phyloP scores from a whole-genome alignment of 306 rosid genomes.

The Dalbergia oliveri region DNA sequence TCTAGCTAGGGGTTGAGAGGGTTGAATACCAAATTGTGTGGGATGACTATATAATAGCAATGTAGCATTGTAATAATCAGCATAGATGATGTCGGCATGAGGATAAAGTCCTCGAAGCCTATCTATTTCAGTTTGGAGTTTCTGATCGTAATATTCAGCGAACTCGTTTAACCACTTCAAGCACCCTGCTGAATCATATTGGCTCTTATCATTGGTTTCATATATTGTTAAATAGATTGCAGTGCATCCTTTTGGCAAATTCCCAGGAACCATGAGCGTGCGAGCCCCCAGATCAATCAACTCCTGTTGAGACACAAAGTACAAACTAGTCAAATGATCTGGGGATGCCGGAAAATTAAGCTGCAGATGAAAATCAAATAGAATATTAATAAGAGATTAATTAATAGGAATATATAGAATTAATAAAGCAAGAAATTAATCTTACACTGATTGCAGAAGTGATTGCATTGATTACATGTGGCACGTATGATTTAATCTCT shows the following conservation, averaged over 20 bases:
- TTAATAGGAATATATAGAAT: no score
- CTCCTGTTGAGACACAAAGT: slow-evolving; percentile 43
- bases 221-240: slow-evolving; percentile 40
- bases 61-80: slow-evolving; percentile 57
- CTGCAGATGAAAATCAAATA: no score
- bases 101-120: slow-evolving; percentile 50
- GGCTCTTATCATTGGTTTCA: slow-evolving; percentile 32
- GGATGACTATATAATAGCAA: slow-evolving; percentile 48
- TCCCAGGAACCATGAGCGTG: slow-evolving; percentile 65
- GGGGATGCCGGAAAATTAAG: no score
- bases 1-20: no score
- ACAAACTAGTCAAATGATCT: no score
- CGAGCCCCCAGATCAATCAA: slow-evolving; percentile 60
- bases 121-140: slow-evolving; percentile 47
- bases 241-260: slow-evolving; percentile 56
- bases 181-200: slow-evolving; percentile 59
- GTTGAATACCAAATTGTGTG: slow-evolving; percentile 44
- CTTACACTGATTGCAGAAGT: slow-evolving; percentile 50
- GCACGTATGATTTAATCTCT: slow-evolving; percentile 51
- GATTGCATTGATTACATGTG: slow-evolving; percentile 53
- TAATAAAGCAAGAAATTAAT: no score
- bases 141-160: slow-evolving; percentile 51
- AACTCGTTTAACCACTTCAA: slow-evolving; percentile 58
- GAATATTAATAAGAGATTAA: no score
- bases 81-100: slow-evolving; percentile 51